Evolutionary conservation across 768 basidiomycete genomes (phyloP).

Genomic region (Pseudohyphozyma bogoriensis): DNA sequence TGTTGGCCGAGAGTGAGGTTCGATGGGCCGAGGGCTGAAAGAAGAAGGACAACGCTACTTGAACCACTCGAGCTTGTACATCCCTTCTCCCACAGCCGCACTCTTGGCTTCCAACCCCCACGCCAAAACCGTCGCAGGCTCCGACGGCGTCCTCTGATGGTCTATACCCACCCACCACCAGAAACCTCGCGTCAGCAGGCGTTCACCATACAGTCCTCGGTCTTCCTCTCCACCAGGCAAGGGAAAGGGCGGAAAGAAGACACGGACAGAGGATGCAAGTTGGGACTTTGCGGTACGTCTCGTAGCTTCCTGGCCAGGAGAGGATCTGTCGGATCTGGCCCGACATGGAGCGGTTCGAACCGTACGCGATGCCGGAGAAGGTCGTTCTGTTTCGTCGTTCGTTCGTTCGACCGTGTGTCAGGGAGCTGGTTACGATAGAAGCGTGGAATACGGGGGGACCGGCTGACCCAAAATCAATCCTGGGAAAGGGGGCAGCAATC

Average conservation of each 20-base stretch:
- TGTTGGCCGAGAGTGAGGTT: background rate
- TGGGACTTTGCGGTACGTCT: constrained; percentile 51
- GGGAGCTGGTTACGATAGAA: background rate
- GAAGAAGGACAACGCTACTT: background rate
- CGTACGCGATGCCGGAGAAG: constrained; percentile 47
- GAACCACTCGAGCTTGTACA: constrained; percentile 41
- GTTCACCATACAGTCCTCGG: too few species aligned
- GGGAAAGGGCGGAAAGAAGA: too few species aligned
- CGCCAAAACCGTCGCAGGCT: constrained; percentile 58
- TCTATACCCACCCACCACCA: too few species aligned
- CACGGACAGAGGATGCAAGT: constrained; percentile 46
- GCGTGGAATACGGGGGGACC: background rate
- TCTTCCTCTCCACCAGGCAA: too few species aligned
- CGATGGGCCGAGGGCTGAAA: too few species aligned
- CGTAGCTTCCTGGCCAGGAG: constrained; percentile 72
- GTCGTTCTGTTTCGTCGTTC: constrained; percentile 28
- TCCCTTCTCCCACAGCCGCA: constrained; percentile 57
- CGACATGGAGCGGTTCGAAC: constrained; percentile 41
- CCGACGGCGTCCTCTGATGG: constrained; percentile 40
- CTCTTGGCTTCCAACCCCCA: constrained; percentile 87
- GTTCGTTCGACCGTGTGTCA: background rate
- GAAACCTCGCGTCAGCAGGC: too few species aligned
- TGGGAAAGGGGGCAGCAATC: background rate
- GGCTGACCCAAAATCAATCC: background rate
- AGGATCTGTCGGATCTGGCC: constrained; percentile 66